Evolutionary conservation across 257 asterid genomes (phyloP).

Genomic region (Lantana camara): DNA sequence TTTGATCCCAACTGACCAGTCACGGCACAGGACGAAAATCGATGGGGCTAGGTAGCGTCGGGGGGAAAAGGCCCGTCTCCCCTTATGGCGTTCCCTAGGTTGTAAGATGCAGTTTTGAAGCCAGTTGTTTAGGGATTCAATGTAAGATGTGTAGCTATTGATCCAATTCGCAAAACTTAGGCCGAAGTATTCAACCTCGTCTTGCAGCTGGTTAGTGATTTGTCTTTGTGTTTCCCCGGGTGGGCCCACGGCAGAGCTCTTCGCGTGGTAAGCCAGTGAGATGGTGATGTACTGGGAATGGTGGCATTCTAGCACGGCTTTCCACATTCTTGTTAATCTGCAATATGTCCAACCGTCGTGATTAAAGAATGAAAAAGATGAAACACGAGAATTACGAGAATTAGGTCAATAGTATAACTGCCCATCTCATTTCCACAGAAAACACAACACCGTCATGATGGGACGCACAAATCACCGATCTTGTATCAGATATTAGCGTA

Average conservation of each 20-base stretch:
- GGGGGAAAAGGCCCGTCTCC: constrained; percentile 83
- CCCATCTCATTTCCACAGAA: no score
- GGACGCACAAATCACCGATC: no score
- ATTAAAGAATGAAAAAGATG: neutral
- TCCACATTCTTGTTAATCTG: constrained; percentile 95
- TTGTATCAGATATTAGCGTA: no score
- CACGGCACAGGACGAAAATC: constrained; percentile 76
- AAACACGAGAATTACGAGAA: no score
- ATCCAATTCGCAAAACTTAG: constrained; percentile 92
- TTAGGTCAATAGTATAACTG: no score
- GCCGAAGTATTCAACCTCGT: constrained; percentile 93
- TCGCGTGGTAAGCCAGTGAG: constrained; percentile 88
- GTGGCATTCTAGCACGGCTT: constrained; percentile 97
- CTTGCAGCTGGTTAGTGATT: constrained; percentile 73
- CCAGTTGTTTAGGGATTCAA: constrained; percentile 89
- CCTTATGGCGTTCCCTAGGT: constrained; percentile 70
- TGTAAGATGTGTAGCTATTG: constrained; percentile 81
- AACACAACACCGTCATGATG: no score
- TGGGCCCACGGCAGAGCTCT: constrained; percentile 43
- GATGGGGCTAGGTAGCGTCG: constrained; percentile 85
- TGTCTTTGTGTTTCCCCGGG: constrained; percentile 73
- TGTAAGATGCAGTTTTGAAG: constrained; percentile 89
- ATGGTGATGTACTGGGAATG: constrained; percentile 94
- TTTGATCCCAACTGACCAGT: constrained; percentile 84
- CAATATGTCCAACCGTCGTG: neutral